Evolutionary conservation across 768 basidiomycete genomes (phyloP), one percentile per base, ranked within the genome.

Genomic region (Rhodocollybia butyracea): DNA sequence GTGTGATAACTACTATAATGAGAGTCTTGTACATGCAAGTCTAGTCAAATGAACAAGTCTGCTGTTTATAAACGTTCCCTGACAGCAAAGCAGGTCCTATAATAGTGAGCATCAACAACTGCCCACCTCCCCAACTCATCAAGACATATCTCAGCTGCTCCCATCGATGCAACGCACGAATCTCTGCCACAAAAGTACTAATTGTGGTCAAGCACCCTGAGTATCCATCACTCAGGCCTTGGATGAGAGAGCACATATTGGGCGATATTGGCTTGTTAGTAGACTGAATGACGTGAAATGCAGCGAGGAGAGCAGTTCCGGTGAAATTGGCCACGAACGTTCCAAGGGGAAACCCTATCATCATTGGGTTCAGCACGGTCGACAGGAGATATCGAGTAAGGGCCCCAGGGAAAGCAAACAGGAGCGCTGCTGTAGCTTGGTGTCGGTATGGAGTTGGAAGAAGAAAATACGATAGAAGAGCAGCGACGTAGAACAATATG

Each of bases 131-230:
- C 78, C 88, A 88, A 64, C 91, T 95, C 40, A 82, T 64, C 2
- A 78, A 59, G 26, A 80, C 82, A 67, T 98, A 98, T 42, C 83
- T 64, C 73, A 79, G 83, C 27, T 85, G 83, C 63, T 79, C 83
- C 68, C 81, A 66, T 30, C 74, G 67, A 40, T 73, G 69, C 57
- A 94, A 71, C 38, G 81, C 79, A 31, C 76, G 70, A 22, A 91
- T 67, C 66, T 99, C 97, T 10, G 86, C 86, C 1, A 85, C 88
- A 64, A 98, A 96, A 17, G 95, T 98, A 68, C 90, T 93, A 61
- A 99, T 81, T 1, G 97, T 99, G 1, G 89, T 95, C 61, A 98
- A 75, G 72, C 93, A 94, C 11, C 94, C 97, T 66, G 95, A 98
- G 65, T 93, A 98, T 5, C 97, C 97, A 66, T 98, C 93, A 22